Percentiles rank a stretch among this genome's conserved stretches.
Evolutionary conservation across 441 rosid species (phyloP).

Genomic region (Erysimum cheiri): DNA sequence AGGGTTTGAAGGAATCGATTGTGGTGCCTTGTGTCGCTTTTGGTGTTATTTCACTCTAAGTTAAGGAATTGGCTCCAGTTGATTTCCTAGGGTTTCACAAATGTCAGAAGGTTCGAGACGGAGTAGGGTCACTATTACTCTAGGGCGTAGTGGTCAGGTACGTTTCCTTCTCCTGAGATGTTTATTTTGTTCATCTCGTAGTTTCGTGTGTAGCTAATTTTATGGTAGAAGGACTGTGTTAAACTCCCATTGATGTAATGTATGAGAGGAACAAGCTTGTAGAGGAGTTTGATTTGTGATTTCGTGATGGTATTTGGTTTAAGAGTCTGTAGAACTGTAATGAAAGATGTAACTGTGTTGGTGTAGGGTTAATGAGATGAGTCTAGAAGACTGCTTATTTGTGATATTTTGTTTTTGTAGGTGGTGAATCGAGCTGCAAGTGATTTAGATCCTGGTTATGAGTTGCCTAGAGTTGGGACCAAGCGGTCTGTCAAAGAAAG

Average conservation of each 20-base stretch:
- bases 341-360: not conserved
- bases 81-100: slow-evolving; percentile 45
- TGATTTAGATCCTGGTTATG: slow-evolving; percentile 50
- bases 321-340: not conserved
- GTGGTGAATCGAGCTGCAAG: slow-evolving; percentile 76
- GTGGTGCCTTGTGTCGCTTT: not conserved
- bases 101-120: slow-evolving; percentile 80
- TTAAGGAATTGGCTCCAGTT: slow-evolving; percentile 36
- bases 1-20: slow-evolving; percentile 40
- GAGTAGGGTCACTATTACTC: slow-evolving; percentile 64
- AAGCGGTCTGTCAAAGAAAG: slow-evolving; percentile 88
- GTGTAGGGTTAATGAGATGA: slow-evolving; percentile 9
- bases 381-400: slow-evolving; percentile 9
- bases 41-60: slow-evolving; percentile 16
- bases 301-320: slow-evolving; percentile 30
- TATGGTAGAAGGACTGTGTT: not conserved
- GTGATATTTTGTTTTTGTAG: slow-evolving; percentile 45
- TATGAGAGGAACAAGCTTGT: slow-evolving; percentile 6
- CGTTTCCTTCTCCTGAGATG: not conserved
- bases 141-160: slow-evolving; percentile 66
- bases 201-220: slow-evolving; percentile 10
- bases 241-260: not conserved
- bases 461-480: slow-evolving; percentile 52
- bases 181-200: not conserved
- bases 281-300: slow-evolving; percentile 15